These are phyloP conservation scores for Carex scoparia DNA, from an alignment of 176 grass and related monocot genomes.

Conservation along the genomic window DNA sequence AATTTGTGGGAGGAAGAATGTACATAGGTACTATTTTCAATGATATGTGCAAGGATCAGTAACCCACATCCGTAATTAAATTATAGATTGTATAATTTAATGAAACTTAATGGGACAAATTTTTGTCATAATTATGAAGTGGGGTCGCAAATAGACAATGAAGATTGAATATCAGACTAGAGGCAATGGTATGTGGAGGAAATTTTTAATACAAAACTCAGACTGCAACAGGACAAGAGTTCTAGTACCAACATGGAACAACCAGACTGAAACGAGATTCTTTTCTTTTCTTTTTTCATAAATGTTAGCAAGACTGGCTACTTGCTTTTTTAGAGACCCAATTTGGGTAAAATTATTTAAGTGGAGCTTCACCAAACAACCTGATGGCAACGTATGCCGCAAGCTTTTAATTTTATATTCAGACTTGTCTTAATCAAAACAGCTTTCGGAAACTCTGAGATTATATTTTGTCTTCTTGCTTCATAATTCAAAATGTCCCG, in stretches of 20 bases:
- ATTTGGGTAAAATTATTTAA: not conserved
- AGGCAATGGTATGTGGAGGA: not conserved
- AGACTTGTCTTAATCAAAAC: not conserved
- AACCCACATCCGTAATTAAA: not conserved
- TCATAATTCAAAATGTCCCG: not conserved
- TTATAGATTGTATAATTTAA: not conserved
- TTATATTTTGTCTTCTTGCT: not conserved
- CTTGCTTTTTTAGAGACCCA: not conserved
- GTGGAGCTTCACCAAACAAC: not conserved
- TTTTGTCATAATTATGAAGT: not conserved
- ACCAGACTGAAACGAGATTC: not conserved
- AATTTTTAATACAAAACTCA: not conserved
- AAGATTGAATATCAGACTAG: not conserved
- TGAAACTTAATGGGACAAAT: not conserved
- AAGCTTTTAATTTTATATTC: constrained; percentile 11
- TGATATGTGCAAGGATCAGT: not conserved
- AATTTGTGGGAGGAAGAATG: not conserved
- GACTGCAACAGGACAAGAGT: not conserved
- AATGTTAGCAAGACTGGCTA: not conserved
- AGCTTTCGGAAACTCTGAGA: not conserved
- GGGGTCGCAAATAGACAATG: not conserved
- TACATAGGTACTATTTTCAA: not conserved
- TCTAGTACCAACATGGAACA: not conserved
- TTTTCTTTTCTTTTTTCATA: not conserved
- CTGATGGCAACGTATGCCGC: not conserved